Evolutionary conservation across 345 rosid genomes (phyloP), one percentile per base, ranked within the genome.

Genomic region (Ceriops tagal): DNA sequence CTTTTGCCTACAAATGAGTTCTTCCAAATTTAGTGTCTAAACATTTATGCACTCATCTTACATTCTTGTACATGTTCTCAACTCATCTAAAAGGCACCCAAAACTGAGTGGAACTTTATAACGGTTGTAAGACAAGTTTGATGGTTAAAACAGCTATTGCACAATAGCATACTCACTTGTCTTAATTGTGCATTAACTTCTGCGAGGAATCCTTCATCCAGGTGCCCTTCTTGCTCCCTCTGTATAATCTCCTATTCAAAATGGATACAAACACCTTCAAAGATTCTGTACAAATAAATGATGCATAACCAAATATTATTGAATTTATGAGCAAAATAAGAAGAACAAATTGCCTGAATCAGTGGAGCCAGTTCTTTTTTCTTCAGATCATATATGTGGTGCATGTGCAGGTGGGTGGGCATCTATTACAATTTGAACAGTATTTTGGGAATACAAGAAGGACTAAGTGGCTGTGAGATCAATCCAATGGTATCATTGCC

Each of bases 111-210:
- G 49, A 43, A 51, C 43, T 2, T 34, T 37, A 62, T 21, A 16
- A 5, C 49, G 8, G 43, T 26, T 56, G 24, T 27, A 35, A 65
- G 43, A 27, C 24, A 39, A 15, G 47, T 22, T 52, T 65, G 56
- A 64, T 30, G n/a, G 56, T 39, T 51, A 64, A 64, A 65, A 52
- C 24, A 30, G 20, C 27, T 20, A 37, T 19, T 30, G 58, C 8
- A 49, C 2, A 32, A 26, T 43, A 63, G 18, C 37, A 60, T 51
- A 75, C 88, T 72, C 76, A 88, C 98, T 79, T 91, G 92, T 75
- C 95, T 84, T 67, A 93, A 76, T 75, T 93, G 98, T 79, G 97
- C 96, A 69, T 72, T 93, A 68, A 91, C 98, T 86, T 91, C 93
- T 73, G 96, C 77, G 70, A 93, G 96, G 73, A 93, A 89, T 10